phyloP scores from a whole-genome alignment of 1,284 basidiomycete species.

The Cryptococcus sp. region DNA sequence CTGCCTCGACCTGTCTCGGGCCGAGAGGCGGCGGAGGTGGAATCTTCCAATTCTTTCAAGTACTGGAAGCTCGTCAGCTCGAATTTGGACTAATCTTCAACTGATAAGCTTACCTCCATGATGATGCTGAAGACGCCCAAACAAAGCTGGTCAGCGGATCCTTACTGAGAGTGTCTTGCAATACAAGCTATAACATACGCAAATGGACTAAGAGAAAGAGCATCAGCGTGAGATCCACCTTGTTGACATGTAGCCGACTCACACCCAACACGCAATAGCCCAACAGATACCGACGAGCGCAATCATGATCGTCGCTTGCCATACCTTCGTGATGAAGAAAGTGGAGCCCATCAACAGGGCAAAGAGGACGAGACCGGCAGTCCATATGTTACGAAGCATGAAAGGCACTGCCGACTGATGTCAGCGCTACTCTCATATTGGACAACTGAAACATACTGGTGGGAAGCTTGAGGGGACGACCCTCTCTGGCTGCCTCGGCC shows the following conservation, averaged over 20 bases:
- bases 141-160: no score
- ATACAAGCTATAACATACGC: constrained; percentile 44
- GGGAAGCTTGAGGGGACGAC: constrained; percentile 71
- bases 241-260: constrained; percentile 16
- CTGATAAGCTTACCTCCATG: constrained; percentile 81
- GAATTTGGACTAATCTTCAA: background rate
- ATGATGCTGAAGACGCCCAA: constrained; percentile 65
- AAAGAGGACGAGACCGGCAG: constrained; percentile 76
- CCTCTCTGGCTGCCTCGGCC: constrained; percentile 71
- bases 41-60: constrained; percentile 70
- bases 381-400: constrained; percentile 89
- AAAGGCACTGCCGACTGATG: constrained; percentile 63
- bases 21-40: constrained; percentile 9
- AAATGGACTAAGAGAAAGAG: constrained; percentile 31
- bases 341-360: constrained; percentile 74
- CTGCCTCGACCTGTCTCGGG: background rate
- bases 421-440: background rate
- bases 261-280: constrained; percentile 92
- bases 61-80: constrained; percentile 57
- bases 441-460: constrained; percentile 53
- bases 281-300: constrained; percentile 86
- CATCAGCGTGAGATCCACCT: background rate
- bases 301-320: constrained; percentile 77
- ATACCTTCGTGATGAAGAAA: constrained; percentile 76
- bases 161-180: constrained; percentile 54